Evolutionary conservation across 768 basidiomycete species (phyloP), one percentile per base, ranked within the genome.

Genomic region (Imleria badia): DNA sequence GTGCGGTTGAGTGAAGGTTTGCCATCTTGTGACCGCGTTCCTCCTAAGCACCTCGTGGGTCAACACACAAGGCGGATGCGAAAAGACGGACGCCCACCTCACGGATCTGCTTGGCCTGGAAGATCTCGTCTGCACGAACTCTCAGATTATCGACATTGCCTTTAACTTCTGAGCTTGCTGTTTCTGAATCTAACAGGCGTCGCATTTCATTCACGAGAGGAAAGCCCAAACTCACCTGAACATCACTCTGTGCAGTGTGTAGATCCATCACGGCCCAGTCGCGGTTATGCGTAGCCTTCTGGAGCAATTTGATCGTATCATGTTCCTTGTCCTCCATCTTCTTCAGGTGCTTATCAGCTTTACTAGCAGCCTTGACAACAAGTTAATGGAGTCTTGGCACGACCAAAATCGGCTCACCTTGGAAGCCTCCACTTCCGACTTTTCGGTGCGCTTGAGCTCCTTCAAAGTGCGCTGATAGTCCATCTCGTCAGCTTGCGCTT

Each of bases 291-390:
- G 76, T 75, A 9, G 83, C 81, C 46, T 81, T 75, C 65, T 81
- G 78, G 45, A 84, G 67, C 22, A 75, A 74, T 51, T 77, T 74
- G n/a, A 78, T 73, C 6, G 76, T 70, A 56, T 76, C 75, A 56
- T 81, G 73, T 66, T 87, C 83, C 45, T 72, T 71, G 60, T 76
- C 75, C 55, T 78, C 74, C 46, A 78, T 70, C 64, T 82, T 84
- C 35, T 75, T 75, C 55, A 76, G 68, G 6, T 67, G 52, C 60
- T 79, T 78, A 41, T 77, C 73, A 9, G 80, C 76, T 60, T 81
- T 80, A n/a, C 76, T 71, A 20, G 69, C 72, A 5, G 66, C 69
- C 81, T 83, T 62, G 43, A 5, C 23, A 14, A 17, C n/a, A 38
- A n/a, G n/a, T 59, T 14, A 38, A 45, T 22, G 39, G n/a, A 40